Evolutionary conservation across 345 rosid genomes (phyloP).

Genomic region (Litchi chinensis): DNA sequence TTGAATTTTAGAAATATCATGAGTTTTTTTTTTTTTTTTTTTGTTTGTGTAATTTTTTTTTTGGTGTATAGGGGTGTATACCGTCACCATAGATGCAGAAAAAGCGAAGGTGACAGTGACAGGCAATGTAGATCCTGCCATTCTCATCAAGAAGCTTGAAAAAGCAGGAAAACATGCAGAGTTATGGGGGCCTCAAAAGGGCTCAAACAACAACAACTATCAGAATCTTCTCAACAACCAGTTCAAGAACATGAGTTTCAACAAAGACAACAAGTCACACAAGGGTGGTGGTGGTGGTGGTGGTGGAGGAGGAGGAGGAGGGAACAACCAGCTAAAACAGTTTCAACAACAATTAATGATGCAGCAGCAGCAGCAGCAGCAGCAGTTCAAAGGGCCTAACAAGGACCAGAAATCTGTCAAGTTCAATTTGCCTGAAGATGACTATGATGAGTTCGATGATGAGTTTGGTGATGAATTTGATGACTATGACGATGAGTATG

Average conservation of each 20-base stretch:
- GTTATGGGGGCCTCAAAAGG: constrained; percentile 67
- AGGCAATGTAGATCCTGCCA: constrained; percentile 76
- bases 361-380: constrained; percentile 74
- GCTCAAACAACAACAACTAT: constrained; percentile 39
- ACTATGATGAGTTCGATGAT: constrained; percentile 43
- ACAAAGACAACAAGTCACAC: constrained; percentile 52
- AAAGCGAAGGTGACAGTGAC: constrained; percentile 85
- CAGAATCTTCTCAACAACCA: constrained; percentile 48
- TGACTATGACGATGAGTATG: constrained; percentile 43
- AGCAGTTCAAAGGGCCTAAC: constrained; percentile 48
- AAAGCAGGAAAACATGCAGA: constrained; percentile 94
- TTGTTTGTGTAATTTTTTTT: neutral
- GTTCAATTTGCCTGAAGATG: constrained; percentile 59
- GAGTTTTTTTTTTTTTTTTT: neutral
- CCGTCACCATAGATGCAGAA: constrained; percentile 63
- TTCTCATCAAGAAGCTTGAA: constrained; percentile 72
- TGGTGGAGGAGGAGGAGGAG: constrained; percentile 6
- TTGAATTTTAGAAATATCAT: too few species aligned
- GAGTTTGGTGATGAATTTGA: constrained; percentile 37
- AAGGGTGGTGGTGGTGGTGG: constrained; percentile 32
- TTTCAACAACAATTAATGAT: constrained; percentile 45
- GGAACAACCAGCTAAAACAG: constrained; percentile 29
- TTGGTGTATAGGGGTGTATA: constrained; percentile 72
- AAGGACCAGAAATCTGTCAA: constrained; percentile 69
- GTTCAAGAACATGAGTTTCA: constrained; percentile 53